phyloP scores from a whole-genome alignment of 2,329 filamentous ascomycete species.

The Chaetomium globosum region DNA sequence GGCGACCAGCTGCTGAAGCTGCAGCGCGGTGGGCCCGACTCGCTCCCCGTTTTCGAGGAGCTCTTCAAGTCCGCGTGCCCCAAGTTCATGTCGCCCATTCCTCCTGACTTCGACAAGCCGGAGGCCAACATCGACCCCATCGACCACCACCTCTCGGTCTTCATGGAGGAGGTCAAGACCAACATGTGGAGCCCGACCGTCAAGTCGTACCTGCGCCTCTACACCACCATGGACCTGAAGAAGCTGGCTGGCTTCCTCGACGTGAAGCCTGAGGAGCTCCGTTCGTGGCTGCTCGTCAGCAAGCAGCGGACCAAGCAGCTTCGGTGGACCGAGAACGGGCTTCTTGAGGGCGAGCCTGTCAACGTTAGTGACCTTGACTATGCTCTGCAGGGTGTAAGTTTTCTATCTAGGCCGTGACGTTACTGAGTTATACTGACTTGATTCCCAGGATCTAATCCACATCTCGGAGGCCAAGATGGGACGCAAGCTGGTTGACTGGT shows the following conservation, averaged over 20 bases:
- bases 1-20: constrained; percentile 96
- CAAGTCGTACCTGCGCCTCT: constrained; percentile 97
- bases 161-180: constrained; percentile 99
- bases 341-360: constrained; percentile 89
- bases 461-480: constrained; percentile 99
- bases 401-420: constrained; percentile 6
- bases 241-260: constrained; percentile 98
- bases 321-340: constrained; percentile 85
- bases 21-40: constrained; percentile 93
- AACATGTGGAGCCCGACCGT: constrained; percentile 98
- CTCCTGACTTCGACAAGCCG: constrained; percentile 96
- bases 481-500: constrained; percentile 97
- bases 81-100: constrained; percentile 98
- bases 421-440: constrained; percentile 34
- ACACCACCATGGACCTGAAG: constrained; percentile 99
- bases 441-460: constrained; percentile 82
- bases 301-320: constrained; percentile 98
- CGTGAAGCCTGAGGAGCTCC: constrained; percentile 92
- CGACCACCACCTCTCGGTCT: constrained; percentile 94
- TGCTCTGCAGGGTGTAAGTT: constrained; percentile 85
- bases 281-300: constrained; percentile 92
- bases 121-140: constrained; percentile 94
- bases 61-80: constrained; percentile 97
- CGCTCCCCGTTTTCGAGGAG: constrained; percentile 96
- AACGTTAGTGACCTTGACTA: constrained; percentile 97